phyloP scores from a whole-genome alignment of 2,329 filamentous ascomycete species.

The Raffaelea albimanens region DNA sequence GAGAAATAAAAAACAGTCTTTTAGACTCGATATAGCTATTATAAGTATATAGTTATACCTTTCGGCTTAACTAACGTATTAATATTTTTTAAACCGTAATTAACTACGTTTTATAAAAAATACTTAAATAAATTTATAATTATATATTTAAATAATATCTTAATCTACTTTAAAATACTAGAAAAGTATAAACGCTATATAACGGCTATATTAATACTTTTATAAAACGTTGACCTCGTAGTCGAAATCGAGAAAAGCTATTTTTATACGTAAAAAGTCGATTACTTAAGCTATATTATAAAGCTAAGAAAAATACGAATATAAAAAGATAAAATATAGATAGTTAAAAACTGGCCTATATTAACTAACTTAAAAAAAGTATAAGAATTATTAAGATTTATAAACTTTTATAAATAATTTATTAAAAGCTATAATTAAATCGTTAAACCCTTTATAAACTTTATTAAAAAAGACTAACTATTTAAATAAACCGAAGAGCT shows the following conservation, averaged over 20 bases:
- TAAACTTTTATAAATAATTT: slow-evolving; percentile 23
- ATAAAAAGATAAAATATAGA: background rate
- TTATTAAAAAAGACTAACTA: slow-evolving; percentile 11
- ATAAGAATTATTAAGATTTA: slow-evolving; percentile 11
- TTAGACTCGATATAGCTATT: slow-evolving; percentile 16
- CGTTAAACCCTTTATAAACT: slow-evolving; percentile 12
- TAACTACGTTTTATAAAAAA: no score
- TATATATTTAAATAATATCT: slow-evolving; percentile 12
- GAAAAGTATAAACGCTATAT: no score
- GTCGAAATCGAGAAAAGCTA: background rate
- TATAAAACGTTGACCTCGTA: slow-evolving; percentile 2
- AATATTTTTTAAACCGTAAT: slow-evolving; percentile 6
- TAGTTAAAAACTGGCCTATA: slow-evolving; percentile 7
- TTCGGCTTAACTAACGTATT: slow-evolving; percentile 18
- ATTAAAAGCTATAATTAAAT: slow-evolving; percentile 17
- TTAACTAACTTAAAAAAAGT: slow-evolving; percentile 17
- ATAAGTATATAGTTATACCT: slow-evolving; percentile 21
- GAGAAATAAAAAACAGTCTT: slow-evolving; percentile 13
- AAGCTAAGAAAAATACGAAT: background rate
- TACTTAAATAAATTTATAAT: no score
- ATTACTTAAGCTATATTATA: background rate
- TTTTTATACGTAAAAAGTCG: background rate
- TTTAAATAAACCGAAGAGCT: slow-evolving; percentile 7
- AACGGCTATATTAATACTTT: no score
- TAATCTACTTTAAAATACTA: slow-evolving; percentile 8